Evolutionary conservation across 2,329 filamentous ascomycete species (phyloP).

Genomic region (Achaetomium macrosporum): DNA sequence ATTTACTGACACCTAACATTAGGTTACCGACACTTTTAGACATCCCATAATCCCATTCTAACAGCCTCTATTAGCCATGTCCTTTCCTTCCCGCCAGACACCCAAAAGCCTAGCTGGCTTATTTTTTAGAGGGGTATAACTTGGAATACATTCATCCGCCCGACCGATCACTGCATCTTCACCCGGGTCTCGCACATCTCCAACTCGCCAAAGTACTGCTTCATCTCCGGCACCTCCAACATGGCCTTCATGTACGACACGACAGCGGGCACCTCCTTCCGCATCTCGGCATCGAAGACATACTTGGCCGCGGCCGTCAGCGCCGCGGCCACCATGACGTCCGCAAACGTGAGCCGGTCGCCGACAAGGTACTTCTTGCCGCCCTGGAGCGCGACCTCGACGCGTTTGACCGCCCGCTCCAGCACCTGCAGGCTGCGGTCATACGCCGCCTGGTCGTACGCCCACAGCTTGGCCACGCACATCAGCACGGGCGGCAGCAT

Average conservation of each 20-base stretch:
- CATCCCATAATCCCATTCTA: no score
- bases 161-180: not conserved
- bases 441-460: slow-evolving; percentile 27
- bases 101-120: no score
- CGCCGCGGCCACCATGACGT: slow-evolving; percentile 30
- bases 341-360: slow-evolving; percentile 34
- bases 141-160: no score
- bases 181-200: slow-evolving; percentile 29
- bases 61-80: no score
- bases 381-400: slow-evolving; percentile 30
- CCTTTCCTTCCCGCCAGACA: no score
- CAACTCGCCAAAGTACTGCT: slow-evolving; percentile 29
- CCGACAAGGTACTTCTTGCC: slow-evolving; percentile 35
- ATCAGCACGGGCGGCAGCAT: slow-evolving; percentile 24
- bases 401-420: slow-evolving; percentile 27
- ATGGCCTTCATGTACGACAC: slow-evolving; percentile 31
- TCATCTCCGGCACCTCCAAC: slow-evolving; percentile 30
- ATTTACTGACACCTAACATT: no score
- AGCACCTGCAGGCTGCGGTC: slow-evolving; percentile 14
- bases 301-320: slow-evolving; percentile 25
- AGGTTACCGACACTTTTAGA: no score
- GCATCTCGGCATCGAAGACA: slow-evolving; percentile 32
- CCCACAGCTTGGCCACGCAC: slow-evolving; percentile 27
- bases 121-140: no score
- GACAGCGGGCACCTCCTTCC: slow-evolving; percentile 30